Conservation (phyloP, 345 rosid species). For the Acer campestre region DNA sequence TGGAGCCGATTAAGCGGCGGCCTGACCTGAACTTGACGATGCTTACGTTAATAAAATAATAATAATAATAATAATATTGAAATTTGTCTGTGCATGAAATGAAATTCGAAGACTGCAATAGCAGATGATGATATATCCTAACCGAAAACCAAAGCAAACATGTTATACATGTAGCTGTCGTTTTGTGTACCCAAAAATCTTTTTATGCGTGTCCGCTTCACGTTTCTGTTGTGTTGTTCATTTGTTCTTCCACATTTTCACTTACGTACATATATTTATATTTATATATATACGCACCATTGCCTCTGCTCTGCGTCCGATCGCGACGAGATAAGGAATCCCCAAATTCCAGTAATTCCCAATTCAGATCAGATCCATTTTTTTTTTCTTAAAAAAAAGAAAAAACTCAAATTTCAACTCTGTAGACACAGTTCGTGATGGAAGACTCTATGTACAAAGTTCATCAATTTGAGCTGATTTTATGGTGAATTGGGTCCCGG, state of each 20-base stretch:
- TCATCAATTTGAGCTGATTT: not conserved
- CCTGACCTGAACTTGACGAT: not conserved
- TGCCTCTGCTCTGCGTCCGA: not conserved
- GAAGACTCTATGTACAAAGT: not conserved
- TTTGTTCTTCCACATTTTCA: no score
- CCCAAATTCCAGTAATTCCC: not conserved
- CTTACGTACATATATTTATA: not conserved
- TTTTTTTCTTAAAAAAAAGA: not conserved
- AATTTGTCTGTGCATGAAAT: conserved; percentile 14
- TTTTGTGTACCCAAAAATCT: not conserved
- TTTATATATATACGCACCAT: no score
- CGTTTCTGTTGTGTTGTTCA: not conserved
- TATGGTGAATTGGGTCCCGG: not conserved
- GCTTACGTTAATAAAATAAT: not conserved
- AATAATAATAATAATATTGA: no score
- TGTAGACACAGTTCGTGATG: not conserved
- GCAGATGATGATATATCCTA: conserved; percentile 1
- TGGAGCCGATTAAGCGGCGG: not conserved
- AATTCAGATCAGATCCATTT: conserved; percentile 13
- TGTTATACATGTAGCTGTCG: conserved; percentile 10
- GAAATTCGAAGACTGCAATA: no score
- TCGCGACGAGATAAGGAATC: conserved; percentile 17
- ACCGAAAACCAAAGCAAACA: conserved; percentile 2
- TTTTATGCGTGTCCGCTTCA: conserved; percentile 17
- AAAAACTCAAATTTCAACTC: no score